These are phyloP conservation scores for Oidium heveae DNA, from an alignment of 2,329 filamentous ascomycete genomes.

Conservation along the genomic window DNA sequence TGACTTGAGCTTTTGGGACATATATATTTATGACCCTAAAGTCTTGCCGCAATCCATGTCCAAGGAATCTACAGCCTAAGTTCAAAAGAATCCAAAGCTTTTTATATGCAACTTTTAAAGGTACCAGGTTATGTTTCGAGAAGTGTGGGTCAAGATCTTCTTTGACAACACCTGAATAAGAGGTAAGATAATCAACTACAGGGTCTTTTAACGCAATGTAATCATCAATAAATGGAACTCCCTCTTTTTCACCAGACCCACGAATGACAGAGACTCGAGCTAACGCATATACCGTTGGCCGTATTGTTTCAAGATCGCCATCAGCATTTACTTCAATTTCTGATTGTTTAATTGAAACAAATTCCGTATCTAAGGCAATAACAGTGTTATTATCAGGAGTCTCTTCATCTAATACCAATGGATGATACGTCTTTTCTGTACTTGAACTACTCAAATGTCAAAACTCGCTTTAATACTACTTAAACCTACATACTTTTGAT, in stretches of 20 bases:
- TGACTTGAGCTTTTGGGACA: conserved; percentile 67
- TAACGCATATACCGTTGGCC: conserved; percentile 71
- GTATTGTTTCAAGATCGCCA: conserved; percentile 72
- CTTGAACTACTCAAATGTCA: conserved; percentile 2
- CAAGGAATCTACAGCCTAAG: conserved; percentile 77
- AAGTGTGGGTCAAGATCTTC: conserved; percentile 59
- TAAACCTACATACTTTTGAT: conserved; percentile 23
- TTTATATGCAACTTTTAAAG: conserved; percentile 84
- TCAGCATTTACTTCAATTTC: conserved; percentile 94
- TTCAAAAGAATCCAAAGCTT: conserved; percentile 95
- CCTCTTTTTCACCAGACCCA: conserved; percentile 52
- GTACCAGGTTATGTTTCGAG: conserved; percentile 62
- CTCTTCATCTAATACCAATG: conserved; percentile 33
- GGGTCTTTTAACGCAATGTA: conserved; percentile 82
- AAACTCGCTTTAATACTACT: not conserved
- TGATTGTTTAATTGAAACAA: conserved; percentile 74
- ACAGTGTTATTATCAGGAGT: conserved; percentile 45
- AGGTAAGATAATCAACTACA: conserved; percentile 85
- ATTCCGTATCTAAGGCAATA: conserved; percentile 84
- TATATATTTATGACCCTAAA: conserved; percentile 98
- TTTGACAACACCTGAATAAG: conserved; percentile 72
- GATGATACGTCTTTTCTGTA: conserved; percentile 28
- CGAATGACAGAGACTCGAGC: conserved; percentile 83
- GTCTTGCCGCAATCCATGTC: conserved; percentile 80
- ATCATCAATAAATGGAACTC: conserved; percentile 81